Conservation (phyloP, 73 alveolate genomes). For the Tetrahymena thermophila region DNA sequence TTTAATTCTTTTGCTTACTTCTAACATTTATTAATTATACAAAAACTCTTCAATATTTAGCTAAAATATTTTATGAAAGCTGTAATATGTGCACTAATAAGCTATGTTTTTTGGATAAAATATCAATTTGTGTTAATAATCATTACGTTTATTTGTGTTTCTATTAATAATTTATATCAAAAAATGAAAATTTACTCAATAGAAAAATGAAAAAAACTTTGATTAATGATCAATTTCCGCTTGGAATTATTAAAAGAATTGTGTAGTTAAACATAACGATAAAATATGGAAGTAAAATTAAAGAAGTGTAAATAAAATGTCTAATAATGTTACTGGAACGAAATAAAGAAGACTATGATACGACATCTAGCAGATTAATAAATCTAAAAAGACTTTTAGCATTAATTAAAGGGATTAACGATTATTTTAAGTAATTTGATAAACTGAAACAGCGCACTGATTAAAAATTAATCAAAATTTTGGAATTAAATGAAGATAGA, state of each 20-base stretch:
- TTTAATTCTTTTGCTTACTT: background rate
- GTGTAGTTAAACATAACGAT: background rate
- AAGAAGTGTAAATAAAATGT: background rate
- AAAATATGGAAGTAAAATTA: background rate
- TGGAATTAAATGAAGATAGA: background rate
- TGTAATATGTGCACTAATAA: background rate
- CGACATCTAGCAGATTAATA: background rate
- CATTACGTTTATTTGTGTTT: background rate
- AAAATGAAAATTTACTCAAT: too few relatives aligned
- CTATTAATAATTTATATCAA: background rate
- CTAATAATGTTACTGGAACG: background rate
- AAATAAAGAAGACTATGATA: background rate
- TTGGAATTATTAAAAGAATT: background rate
- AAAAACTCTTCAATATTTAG: background rate
- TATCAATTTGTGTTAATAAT: too few relatives aligned
- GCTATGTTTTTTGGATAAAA: too few relatives aligned
- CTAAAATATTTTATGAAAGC: too few relatives aligned
- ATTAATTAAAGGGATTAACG: background rate
- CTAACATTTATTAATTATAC: too few relatives aligned
- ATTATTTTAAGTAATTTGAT: background rate
- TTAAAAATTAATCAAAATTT: background rate
- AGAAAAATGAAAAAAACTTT: background rate
- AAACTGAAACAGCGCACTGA: background rate
- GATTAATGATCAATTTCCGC: background rate
- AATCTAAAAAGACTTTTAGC: background rate